These are phyloP conservation scores for Lumnitzera racemosa DNA, from an alignment of 345 rosid species.

Conservation along the genomic window DNA sequence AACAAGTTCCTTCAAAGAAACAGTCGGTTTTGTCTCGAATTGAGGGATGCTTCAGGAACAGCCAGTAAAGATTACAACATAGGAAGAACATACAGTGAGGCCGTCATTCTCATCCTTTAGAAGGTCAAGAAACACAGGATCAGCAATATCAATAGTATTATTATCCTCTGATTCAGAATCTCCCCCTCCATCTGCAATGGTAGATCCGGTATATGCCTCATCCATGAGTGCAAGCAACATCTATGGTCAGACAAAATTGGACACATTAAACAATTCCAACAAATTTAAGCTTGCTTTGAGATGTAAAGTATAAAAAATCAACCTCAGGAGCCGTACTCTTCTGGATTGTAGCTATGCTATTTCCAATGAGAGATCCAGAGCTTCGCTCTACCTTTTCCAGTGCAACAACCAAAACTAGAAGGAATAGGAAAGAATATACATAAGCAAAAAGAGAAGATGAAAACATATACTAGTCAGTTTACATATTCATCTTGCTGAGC, in stretches of 20 bases:
- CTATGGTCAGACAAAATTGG: constrained; percentile 34
- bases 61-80: background rate
- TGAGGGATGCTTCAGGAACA: too few species aligned
- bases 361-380: constrained; percentile 84
- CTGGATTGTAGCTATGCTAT: constrained; percentile 86
- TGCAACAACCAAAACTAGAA: constrained; percentile 77
- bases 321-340: constrained; percentile 98
- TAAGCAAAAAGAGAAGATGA: constrained; percentile 1
- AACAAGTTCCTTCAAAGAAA: too few species aligned
- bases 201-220: constrained; percentile 98
- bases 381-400: constrained; percentile 83
- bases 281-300: background rate
- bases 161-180: constrained; percentile 92
- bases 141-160: constrained; percentile 69
- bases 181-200: constrained; percentile 81
- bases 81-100: constrained; percentile 54
- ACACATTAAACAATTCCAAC: background rate
- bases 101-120: constrained; percentile 99
- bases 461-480: too few species aligned
- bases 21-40: too few species aligned
- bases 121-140: constrained; percentile 90
- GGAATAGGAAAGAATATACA: constrained; percentile 10
- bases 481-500: too few species aligned
- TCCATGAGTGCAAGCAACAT: constrained; percentile 98
- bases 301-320: constrained; percentile 12